A percentile compares a stretch with the other conserved stretches of the same genome.
Conservation (phyloP, 352 stramenopile genomes). For the Nothophytophthora sp. region DNA sequence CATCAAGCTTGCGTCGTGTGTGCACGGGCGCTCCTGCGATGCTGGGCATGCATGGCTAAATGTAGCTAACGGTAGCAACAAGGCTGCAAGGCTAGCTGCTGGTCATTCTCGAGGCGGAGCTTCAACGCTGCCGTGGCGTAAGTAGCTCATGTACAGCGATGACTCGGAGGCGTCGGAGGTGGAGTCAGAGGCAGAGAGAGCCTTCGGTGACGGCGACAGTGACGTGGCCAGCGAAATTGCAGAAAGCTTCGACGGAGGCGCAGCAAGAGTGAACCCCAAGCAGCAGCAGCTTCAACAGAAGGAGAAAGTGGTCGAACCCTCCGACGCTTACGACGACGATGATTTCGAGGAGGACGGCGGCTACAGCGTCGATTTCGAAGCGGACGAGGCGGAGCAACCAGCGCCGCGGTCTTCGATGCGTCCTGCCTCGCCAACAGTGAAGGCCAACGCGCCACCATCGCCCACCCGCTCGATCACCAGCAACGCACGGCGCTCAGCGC, state of each 20-base stretch:
- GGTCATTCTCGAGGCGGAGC: not conserved
- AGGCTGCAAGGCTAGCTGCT: constrained; percentile 1
- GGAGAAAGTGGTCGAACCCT: constrained; percentile 16
- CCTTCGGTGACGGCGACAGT: constrained; percentile 35
- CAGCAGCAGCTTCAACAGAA: constrained; percentile 7
- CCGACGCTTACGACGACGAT: constrained; percentile 45
- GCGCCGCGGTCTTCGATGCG: not conserved
- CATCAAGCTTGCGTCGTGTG: not conserved
- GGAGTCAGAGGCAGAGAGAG: constrained; percentile 48
- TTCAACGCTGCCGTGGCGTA: not conserved
- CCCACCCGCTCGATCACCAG: constrained; percentile 13
- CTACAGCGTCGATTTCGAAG: constrained; percentile 81
- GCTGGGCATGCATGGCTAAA: constrained; percentile 11
- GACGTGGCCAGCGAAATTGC: constrained; percentile 53
- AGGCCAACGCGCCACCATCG: not conserved
- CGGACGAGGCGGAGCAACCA: constrained; percentile 28
- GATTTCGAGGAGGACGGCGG: constrained; percentile 31
- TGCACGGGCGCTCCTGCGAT: not conserved
- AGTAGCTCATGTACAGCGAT: constrained; percentile 63
- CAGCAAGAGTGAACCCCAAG: constrained; percentile 3
- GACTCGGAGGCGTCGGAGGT: constrained; percentile 70
- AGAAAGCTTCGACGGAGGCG: constrained; percentile 32
- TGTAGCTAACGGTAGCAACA: not conserved
- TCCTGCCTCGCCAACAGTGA: constrained; percentile 1
- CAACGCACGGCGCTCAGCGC: constrained; percentile 9